These are phyloP conservation scores for Wallacemonas sp. DNA, from an alignment of 208 protist genomes.

Conservation along the genomic window DNA sequence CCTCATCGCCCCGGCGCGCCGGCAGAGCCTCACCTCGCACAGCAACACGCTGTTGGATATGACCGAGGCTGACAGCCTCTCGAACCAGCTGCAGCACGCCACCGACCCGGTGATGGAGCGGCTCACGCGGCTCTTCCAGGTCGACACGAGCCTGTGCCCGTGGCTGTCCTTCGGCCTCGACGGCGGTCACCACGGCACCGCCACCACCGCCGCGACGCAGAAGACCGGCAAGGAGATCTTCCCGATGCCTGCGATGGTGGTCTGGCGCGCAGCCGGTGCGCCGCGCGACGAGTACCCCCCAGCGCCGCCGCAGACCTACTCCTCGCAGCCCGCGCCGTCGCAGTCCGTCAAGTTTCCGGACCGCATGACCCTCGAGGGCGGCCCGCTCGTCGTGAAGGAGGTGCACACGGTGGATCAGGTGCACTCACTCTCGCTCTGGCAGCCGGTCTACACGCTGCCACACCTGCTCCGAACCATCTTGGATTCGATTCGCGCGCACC, in stretches of 20 bases:
- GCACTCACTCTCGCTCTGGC: conserved; percentile 61
- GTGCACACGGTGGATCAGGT: conserved; percentile 58
- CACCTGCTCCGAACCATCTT: conserved; percentile 56
- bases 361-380: conserved; percentile 34
- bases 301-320: conserved; percentile 17
- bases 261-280: conserved; percentile 25
- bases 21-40: background rate
- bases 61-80: conserved; percentile 26
- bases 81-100: conserved; percentile 35
- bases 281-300: conserved; percentile 36
- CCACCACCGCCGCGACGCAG: conserved; percentile 6
- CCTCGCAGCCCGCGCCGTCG: conserved; percentile 17
- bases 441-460: conserved; percentile 65
- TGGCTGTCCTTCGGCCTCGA: conserved; percentile 21
- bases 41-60: conserved; percentile 3
- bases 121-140: conserved; percentile 30
- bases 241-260: conserved; percentile 17
- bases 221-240: conserved; percentile 8
- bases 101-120: conserved; percentile 37
- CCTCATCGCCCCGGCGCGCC: conserved; percentile 2
- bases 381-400: conserved; percentile 70
- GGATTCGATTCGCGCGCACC: conserved; percentile 20
- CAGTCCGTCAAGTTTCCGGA: conserved; percentile 28
- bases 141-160: conserved; percentile 50
- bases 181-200: conserved; percentile 3